phyloP scores from a whole-genome alignment of 192 early-diverging fungal genomes.

The Rhizoclosmatium sp. region DNA sequence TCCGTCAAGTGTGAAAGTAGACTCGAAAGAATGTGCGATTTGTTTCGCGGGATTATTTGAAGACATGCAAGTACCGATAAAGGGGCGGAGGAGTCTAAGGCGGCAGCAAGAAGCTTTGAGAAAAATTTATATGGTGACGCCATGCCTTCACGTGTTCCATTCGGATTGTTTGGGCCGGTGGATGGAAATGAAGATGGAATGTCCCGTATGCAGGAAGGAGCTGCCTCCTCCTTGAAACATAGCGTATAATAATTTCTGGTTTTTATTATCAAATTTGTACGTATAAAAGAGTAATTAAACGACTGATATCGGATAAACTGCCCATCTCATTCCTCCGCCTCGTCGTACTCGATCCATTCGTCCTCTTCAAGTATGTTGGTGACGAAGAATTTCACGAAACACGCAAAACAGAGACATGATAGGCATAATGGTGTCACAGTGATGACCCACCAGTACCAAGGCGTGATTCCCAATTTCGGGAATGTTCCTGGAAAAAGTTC shows the following conservation, averaged over 20 bases:
- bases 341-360: slow-evolving; percentile 7
- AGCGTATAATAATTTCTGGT: background rate
- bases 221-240: slow-evolving; percentile 26
- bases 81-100: background rate
- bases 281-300: too few relatives aligned
- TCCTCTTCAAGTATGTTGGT: background rate
- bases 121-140: slow-evolving; percentile 75
- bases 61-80: background rate
- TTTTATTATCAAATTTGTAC: too few relatives aligned
- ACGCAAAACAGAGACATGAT: slow-evolving; percentile 5
- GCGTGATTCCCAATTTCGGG: background rate
- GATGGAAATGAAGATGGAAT: slow-evolving; percentile 83
- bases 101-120: background rate
- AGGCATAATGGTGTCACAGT: background rate
- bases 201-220: slow-evolving; percentile 32
- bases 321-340: background rate
- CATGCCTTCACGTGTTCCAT: slow-evolving; percentile 82
- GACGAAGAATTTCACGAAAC: background rate
- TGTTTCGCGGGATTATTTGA: slow-evolving; percentile 16
- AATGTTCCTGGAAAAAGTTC: background rate
- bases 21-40: slow-evolving; percentile 27
- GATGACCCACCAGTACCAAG: background rate
- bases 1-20: background rate
- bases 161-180: slow-evolving; percentile 76
- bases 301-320: too few relatives aligned